Base-by-base conservation (phyloP, 2,329 filamentous ascomycete genomes). In the Truncatella angustata region DNA sequence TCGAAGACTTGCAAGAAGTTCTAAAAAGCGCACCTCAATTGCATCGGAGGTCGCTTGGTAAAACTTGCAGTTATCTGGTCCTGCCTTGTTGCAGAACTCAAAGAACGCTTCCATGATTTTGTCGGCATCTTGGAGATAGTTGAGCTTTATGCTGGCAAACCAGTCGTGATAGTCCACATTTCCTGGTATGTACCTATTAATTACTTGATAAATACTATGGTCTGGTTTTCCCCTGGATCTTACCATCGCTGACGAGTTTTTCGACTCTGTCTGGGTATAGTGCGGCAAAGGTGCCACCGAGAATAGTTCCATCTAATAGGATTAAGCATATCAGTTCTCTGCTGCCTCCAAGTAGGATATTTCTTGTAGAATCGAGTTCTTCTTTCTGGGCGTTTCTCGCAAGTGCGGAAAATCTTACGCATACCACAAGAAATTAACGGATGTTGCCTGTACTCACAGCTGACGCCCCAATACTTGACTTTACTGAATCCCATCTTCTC, bases 91-190 rank as follows among this genome's bases (percentile, higher is more conserved):
- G 60, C 84, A 87, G 36, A 75, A 73, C 16, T 69, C 65, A 58
- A 78, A 81, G 52, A 86, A 84, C 16, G 68, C 73, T 1, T 72
- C 64, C 58, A 83, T 51, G 20, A 79, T 45, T 14, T 49, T 48
- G 30, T 53, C 51, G 36, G 51, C 39, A 16, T 53, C 51, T 16
- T 37, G 28, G 24, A 53, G 45, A 36, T 48, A 53, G 51, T 48
- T 75, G 55, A 71, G 66, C 51, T 76, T 70, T 1, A 65, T 63
- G 10, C 74, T 70, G 24, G 70, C 67, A 51, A 72, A 76, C 78
- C 77, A 83, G 58, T 80, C 79, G 36, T 77, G 73, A 56, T 83
- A 79, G 56, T 79, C 76, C 12, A 78, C 75, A 45, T 79, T 79
- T 23, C 76, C 63, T 66, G 48, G 20, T 14, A 44, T 28, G 14